Base-by-base conservation (phyloP, 2,329 filamentous ascomycete genomes). In the Fusarium solani-melongenae region DNA sequence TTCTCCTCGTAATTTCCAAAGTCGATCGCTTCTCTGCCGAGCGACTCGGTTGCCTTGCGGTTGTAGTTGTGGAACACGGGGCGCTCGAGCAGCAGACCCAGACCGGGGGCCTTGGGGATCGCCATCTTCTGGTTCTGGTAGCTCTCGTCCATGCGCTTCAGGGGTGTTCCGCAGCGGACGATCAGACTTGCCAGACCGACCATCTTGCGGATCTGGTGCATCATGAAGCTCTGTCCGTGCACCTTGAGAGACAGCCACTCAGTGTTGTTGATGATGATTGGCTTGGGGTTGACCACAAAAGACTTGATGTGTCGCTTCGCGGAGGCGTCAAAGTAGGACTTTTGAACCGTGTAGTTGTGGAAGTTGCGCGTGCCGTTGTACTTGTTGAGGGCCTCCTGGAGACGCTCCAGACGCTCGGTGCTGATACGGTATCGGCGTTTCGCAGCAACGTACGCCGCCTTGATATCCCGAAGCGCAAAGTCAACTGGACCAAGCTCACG, bases 181-280 rank as follows among this genome's bases (percentile, higher is more conserved):
- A 96, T 87, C 69, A 99, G 87, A 36, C 94, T 91, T 10, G 91
- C 94, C 92, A 99, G 95, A 65, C 94, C 94, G 17, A 99, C 94
- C 96, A 99, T 98, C 84, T 98, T 99, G 79, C 96, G 92, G 83
- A 99, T 99, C 85, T 99, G 96, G 83, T 99, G 96, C 96, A 99
- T 99, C 96, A 99, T 99, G 88, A 99, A 99, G 79, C 93, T 96
- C 83, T 99, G 96, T 0, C 96, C 96, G 83, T 99, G 96, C 27
- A 99, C 95, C 81, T 97, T 98, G 75, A 98, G 87, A 49, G 93
- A 96, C 6, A 99, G 87, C 96, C 96, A 99, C 85, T 99, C 93
- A 2, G 95, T 98, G 79, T 96, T 92, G 81, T 94, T 91, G 82
- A 97, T 97, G 79, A 95, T 90, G 78, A 98, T 92, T 1, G 95